Conservation (phyloP, 768 basidiomycete genomes). For the Mycena alexandri region DNA sequence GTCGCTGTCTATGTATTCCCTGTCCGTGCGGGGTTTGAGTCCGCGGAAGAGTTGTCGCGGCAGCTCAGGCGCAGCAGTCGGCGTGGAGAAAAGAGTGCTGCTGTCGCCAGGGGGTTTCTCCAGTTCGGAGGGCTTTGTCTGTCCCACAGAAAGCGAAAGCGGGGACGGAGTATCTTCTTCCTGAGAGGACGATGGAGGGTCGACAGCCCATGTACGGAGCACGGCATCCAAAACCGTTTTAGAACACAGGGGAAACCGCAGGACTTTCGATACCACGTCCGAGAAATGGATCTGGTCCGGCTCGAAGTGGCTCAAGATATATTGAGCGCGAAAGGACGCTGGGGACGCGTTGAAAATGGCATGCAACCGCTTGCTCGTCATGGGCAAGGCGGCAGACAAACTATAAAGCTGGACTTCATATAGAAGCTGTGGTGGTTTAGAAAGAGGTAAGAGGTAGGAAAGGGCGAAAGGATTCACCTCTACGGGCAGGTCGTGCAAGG, state of each 20-base stretch:
- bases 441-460: constrained; percentile 17
- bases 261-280: constrained; percentile 59
- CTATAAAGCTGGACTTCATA: constrained; percentile 84
- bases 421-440: constrained; percentile 67
- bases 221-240: constrained; percentile 61
- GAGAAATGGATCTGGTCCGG: constrained; percentile 37
- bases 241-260: constrained; percentile 75
- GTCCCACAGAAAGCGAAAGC: constrained; percentile 25
- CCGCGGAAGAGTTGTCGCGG: constrained; percentile 77
- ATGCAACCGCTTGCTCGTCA: constrained; percentile 65
- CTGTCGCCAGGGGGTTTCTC: constrained; percentile 7
- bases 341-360: constrained; percentile 68
- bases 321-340: constrained; percentile 72
- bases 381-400: constrained; percentile 73
- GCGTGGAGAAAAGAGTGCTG: constrained; percentile 17
- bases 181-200: constrained; percentile 38
- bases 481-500: constrained; percentile 53
- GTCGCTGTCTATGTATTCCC: constrained; percentile 61
- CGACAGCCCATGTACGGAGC: constrained; percentile 54
- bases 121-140: background rate
- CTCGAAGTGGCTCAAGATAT: constrained; percentile 60
- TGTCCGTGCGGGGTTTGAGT: constrained; percentile 50
- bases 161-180: background rate
- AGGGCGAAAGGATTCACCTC: constrained; percentile 49
- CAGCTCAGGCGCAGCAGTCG: constrained; percentile 56